These are phyloP conservation scores for Lagerstroemia speciosa DNA, from an alignment of 345 rosid genomes.

Conservation along the genomic window DNA sequence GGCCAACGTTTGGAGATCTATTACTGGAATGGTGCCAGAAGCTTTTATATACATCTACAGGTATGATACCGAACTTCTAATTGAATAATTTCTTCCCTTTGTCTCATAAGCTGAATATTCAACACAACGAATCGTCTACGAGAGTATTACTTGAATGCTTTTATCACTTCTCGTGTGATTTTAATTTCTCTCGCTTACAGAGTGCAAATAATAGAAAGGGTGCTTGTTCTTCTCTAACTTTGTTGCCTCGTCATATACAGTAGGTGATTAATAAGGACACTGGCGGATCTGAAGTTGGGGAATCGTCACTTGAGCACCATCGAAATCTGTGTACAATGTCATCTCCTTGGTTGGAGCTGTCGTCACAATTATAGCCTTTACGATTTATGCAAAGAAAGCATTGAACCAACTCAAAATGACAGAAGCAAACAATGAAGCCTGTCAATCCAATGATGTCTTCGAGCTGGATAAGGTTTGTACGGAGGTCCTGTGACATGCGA, in stretches of 20 bases:
- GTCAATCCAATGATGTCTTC: constrained; percentile 11
- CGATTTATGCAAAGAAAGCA: constrained; percentile 54
- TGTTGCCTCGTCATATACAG: constrained; percentile 30
- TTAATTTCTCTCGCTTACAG: no score
- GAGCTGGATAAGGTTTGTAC: constrained; percentile 50
- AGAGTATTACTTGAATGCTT: no score
- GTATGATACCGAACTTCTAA: constrained; percentile 24
- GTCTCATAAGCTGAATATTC: no score
- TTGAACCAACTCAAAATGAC: constrained; percentile 41
- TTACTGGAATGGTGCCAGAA: constrained; percentile 95
- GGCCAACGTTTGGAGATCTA: constrained; percentile 82
- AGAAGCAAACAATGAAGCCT: constrained; percentile 21
- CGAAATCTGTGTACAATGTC: constrained; percentile 61
- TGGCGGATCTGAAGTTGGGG: constrained; percentile 57
- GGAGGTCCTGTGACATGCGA: constrained; percentile 16
- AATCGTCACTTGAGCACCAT: constrained; percentile 46
- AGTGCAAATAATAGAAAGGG: no score
- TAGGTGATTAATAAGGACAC: constrained; percentile 62
- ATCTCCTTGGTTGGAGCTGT: constrained; percentile 54
- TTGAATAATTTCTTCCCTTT: not conserved
- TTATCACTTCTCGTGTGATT: no score
- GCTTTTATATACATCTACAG: constrained; percentile 93
- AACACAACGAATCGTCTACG: no score
- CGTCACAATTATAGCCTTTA: constrained; percentile 52
- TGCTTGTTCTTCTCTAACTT: not conserved